Evolutionary conservation across 768 basidiomycete genomes (phyloP).

Genomic region (Tricholoma flavovirens): DNA sequence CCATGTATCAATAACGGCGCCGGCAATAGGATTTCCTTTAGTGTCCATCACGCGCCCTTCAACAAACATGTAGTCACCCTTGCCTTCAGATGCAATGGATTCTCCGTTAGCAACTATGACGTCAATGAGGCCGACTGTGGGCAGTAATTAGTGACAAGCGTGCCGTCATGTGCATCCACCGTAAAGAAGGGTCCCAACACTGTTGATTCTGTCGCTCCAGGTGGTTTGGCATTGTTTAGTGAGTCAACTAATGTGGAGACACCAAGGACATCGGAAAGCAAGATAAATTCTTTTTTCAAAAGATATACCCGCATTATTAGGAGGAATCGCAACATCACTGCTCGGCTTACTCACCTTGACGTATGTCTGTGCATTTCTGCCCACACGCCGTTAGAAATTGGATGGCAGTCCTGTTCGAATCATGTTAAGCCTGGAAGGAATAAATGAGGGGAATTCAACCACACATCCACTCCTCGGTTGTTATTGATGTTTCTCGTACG

Average conservation of each 20-base stretch:
- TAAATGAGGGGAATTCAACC: constrained; percentile 8
- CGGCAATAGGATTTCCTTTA: constrained; percentile 57
- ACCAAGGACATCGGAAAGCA: constrained; percentile 79
- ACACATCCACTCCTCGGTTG: constrained; percentile 82
- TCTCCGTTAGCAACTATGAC: constrained; percentile 57
- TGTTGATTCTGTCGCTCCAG: constrained; percentile 63
- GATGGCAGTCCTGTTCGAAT: constrained; percentile 44
- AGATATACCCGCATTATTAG: constrained; percentile 18
- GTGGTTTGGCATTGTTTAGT: constrained; percentile 61
- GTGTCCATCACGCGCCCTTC: constrained; percentile 64
- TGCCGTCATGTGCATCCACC: constrained; percentile 68
- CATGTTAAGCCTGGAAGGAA: constrained; percentile 6
- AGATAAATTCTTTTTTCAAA: constrained; percentile 65
- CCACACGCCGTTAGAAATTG: constrained; percentile 74
- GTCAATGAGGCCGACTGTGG: neutral
- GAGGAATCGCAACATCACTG: neutral
- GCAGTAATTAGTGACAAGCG: constrained; percentile 15
- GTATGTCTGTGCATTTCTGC: constrained; percentile 63
- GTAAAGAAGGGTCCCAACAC: constrained; percentile 83
- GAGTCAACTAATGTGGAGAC: constrained; percentile 73
- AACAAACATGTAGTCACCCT: constrained; percentile 80
- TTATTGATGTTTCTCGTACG: constrained; percentile 65
- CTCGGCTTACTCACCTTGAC: constrained; percentile 37
- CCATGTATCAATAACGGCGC: constrained; percentile 77
- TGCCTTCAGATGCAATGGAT: constrained; percentile 82